Evolutionary conservation across 129 eudicot species (phyloP), one percentile per base, ranked within the genome.

Genomic region (Cynara cardunculus): DNA sequence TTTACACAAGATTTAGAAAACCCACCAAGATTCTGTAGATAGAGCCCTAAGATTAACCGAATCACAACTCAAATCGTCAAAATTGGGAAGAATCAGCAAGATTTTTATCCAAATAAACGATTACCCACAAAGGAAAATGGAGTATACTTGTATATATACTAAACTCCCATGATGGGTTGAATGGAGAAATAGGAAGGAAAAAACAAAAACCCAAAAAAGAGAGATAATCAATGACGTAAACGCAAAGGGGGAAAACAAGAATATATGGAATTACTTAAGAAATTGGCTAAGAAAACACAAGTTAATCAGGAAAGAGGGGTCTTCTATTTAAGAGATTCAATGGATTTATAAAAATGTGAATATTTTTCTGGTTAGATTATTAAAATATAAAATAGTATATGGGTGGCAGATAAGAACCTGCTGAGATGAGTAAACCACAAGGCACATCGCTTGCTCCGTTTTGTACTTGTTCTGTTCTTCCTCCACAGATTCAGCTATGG

Each of bases 271-370:
- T 85, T 79, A 80, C 83, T 85, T 69, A 66, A 32, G 71, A 62
- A 78, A 41, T 79, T 83, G 81, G 88, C 61, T 46, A 81, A 75
- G 73, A 74, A 67, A 75, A 76, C 85, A 83, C 81, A 80, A 85
- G 83, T 26, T 80, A 76, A 85, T 78, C 83, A 88, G 75, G 87
- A 82, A 75, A 73, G 87, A 78, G 14, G 70, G 71, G 72, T 84
- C 73, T 62, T 82, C 81, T 22, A 68, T 68, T 37, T 10, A 16
- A 37, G 22, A 68, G 80, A 71, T 80, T 49, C 65, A 78, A 78
- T 78, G 71, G 74, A 79, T 18, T 39, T 19, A 61, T 12, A 69
- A 35, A 8, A 24, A 53, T 71, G 71, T 70, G 66, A n/a, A n/a
- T n/a, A 65, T 53, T 56, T 32, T 49, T 65, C 30, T 30, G 37